Evolutionary conservation across 2,329 filamentous ascomycete species (phyloP).

Genomic region (Herpotrichia juniperi): DNA sequence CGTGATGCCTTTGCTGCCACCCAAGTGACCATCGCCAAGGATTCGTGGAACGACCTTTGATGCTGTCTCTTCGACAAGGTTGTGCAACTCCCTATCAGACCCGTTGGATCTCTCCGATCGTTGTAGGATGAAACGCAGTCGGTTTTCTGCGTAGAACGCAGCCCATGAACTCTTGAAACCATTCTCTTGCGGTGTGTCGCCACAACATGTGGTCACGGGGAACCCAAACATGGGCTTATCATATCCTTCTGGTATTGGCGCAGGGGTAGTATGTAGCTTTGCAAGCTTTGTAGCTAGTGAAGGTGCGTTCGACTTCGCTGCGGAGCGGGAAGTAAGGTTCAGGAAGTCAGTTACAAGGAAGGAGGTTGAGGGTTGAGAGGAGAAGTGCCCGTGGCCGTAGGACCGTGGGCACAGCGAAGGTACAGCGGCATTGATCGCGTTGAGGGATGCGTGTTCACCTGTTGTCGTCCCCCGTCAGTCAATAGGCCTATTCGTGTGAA

Average conservation of each 20-base stretch:
- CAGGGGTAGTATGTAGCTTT: constrained; percentile 76
- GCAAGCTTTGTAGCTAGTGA: constrained; percentile 79
- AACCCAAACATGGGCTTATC: constrained; percentile 77
- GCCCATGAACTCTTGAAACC: constrained; percentile 75
- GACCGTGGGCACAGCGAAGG: constrained; percentile 78
- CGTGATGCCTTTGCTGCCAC: constrained; percentile 63
- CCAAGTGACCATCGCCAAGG: constrained; percentile 71
- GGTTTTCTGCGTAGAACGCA: constrained; percentile 81
- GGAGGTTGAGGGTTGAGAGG: constrained; percentile 53
- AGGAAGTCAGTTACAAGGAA: constrained; percentile 80
- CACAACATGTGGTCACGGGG: constrained; percentile 83
- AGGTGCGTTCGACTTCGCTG: constrained; percentile 33
- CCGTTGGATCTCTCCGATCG: constrained; percentile 68
- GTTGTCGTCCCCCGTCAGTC: constrained; percentile 9
- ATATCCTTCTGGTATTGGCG: constrained; percentile 67
- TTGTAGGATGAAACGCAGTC: constrained; percentile 69
- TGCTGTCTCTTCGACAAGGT: constrained; percentile 69
- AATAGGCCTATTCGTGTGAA: background rate
- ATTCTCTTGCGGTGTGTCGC: constrained; percentile 83
- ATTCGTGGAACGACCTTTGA: constrained; percentile 73
- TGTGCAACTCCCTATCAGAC: constrained; percentile 64
- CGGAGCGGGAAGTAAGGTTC: constrained; percentile 53
- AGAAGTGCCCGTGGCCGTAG: constrained; percentile 71
- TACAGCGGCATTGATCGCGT: constrained; percentile 75
- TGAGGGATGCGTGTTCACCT: constrained; percentile 85